These are phyloP conservation scores for Cytospora piceae DNA, from an alignment of 2,329 filamentous ascomycete genomes.

Conservation along the genomic window DNA sequence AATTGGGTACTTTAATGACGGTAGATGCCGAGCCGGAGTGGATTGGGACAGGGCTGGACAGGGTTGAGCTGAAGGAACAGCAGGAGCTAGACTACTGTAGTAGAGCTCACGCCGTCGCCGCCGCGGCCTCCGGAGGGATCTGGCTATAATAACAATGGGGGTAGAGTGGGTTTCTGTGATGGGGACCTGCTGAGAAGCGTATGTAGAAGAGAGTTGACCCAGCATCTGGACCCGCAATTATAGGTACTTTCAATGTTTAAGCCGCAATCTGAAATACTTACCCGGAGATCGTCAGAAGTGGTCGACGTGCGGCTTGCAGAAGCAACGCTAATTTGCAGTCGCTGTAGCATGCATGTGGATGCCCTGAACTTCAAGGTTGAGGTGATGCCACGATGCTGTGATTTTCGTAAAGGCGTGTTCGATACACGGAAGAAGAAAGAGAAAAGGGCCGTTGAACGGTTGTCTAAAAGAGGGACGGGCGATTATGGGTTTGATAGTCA, in stretches of 20 bases:
- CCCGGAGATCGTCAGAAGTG: neutral
- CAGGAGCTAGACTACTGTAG: neutral
- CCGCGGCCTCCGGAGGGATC: neutral
- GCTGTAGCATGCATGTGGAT: neutral
- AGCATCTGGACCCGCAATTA: constrained; percentile 2
- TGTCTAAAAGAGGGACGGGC: too few relatives aligned
- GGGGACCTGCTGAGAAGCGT: too few relatives aligned
- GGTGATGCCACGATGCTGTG: neutral
- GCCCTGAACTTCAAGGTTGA: neutral
- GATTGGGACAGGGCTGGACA: constrained; percentile 7
- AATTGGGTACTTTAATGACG: neutral
- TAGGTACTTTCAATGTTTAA: neutral
- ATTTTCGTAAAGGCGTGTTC: neutral
- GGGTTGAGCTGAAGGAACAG: neutral
- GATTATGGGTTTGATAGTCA: too few relatives aligned
- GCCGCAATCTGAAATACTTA: neutral
- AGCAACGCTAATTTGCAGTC: neutral
- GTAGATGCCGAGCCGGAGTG: constrained; percentile 7
- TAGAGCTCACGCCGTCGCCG: constrained; percentile 2
- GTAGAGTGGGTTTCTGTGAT: constrained; percentile 1
- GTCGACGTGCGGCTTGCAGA: neutral
- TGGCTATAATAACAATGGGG: neutral
- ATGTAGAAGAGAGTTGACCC: neutral
- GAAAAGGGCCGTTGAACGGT: too few relatives aligned
- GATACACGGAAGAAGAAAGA: neutral